Evolutionary conservation across 139 green algal genomes (phyloP), one percentile per base, ranked within the genome.

Genomic region (Chlamydomonas schloesseri): DNA sequence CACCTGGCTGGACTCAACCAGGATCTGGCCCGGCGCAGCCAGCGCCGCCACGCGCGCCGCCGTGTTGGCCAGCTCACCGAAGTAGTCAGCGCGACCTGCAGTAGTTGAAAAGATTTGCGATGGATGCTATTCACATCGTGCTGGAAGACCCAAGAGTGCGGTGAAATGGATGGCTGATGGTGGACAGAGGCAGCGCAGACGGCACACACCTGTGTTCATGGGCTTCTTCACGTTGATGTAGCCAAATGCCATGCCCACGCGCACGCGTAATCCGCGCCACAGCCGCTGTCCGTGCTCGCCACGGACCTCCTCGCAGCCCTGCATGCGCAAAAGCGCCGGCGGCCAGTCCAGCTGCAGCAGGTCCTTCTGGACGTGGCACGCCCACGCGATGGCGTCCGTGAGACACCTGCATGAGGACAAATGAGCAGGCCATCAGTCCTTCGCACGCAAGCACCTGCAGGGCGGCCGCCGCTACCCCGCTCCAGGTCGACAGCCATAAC

Each of bases 71-170:
- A 98, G 83, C 31, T 88, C 89, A 6, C 95, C 95, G 87, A 95
- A 97, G 90, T 97, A 97, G 88, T 98, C 95, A 15, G 95, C 95
- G 3, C 95, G 89, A 5, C 94, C 94, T 92, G 90, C 62, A 50
- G 42, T 5, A 8, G 42, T 50, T 50, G 42, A n/a, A n/a, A n/a
- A n/a, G n/a, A n/a, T n/a, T n/a, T n/a, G n/a, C n/a, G n/a, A n/a
- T n/a, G n/a, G n/a, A n/a, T n/a, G n/a, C n/a, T n/a, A n/a, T n/a
- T n/a, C n/a, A n/a, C n/a, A n/a, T n/a, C n/a, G n/a, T n/a, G n/a
- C n/a, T n/a, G n/a, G n/a, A n/a, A n/a, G n/a, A n/a, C n/a, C n/a
- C n/a, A n/a, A 50, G 67, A 73, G 53, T 84, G 71, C 29, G 47
- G 55, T 26, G 53, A 46, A 26, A 14, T 1, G 10, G 74, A 15